Evolutionary conservation across 2,329 filamentous ascomycete species (phyloP).

Genomic region (Botrytis sinoallii): DNA sequence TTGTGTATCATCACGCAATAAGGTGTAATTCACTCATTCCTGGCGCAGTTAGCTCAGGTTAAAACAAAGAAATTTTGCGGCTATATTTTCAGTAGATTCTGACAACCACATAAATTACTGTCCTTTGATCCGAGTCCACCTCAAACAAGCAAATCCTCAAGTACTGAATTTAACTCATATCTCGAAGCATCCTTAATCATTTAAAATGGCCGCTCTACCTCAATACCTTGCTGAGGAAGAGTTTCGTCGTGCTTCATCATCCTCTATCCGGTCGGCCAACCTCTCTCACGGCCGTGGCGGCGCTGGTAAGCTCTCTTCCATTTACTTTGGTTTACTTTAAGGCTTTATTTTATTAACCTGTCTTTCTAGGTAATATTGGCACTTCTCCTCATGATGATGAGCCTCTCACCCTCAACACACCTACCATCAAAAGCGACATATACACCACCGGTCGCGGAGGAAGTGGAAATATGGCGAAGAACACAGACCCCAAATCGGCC

Average conservation of each 20-base stretch:
- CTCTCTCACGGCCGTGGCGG: constrained; percentile 72
- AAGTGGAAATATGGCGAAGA: constrained; percentile 78
- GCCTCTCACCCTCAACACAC: constrained; percentile 71
- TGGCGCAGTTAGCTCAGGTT: background rate
- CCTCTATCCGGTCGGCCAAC: constrained; percentile 21
- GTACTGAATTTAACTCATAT: background rate
- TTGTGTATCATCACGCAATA: constrained; percentile 12
- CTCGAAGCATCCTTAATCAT: background rate
- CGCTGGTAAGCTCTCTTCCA: constrained; percentile 49
- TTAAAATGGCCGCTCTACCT: constrained; percentile 30
- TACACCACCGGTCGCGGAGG: constrained; percentile 87
- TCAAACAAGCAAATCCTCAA: background rate
- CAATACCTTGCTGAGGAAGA: constrained; percentile 23
- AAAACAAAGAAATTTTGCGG: background rate
- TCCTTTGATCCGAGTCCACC: background rate
- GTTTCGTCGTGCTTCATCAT: constrained; percentile 28
- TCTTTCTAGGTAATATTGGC: constrained; percentile 58
- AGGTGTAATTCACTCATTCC: constrained; percentile 9
- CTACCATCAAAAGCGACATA: constrained; percentile 75
- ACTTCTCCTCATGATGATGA: constrained; percentile 48
- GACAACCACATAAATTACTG: background rate
- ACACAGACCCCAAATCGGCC: constrained; percentile 69
- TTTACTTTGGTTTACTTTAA: background rate
- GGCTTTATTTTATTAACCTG: constrained; percentile 15
- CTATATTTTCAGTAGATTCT: background rate